Evolutionary conservation across 148 eudicot genomes (phyloP).

Genomic region (Spergularia bocconei): DNA sequence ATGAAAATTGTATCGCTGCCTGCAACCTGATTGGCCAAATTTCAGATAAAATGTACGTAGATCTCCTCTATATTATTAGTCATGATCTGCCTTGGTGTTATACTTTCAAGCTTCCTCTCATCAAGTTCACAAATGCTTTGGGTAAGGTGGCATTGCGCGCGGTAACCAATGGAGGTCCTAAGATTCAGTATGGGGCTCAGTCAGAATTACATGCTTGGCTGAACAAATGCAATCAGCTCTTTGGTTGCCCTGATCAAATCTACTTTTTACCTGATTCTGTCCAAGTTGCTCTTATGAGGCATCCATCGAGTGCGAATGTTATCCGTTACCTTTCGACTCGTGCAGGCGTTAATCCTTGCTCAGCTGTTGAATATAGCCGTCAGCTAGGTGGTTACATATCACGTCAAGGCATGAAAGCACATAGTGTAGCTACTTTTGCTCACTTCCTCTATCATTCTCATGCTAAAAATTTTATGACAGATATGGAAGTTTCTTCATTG

Average conservation of each 20-base stretch:
- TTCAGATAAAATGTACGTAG: slow-evolving; percentile 42
- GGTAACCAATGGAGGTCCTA: background rate
- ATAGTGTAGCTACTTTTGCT: slow-evolving; percentile 21
- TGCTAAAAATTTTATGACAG: slow-evolving; percentile 17
- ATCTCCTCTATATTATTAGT: slow-evolving; percentile 41
- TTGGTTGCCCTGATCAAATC: slow-evolving; percentile 22
- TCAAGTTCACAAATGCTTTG: slow-evolving; percentile 9
- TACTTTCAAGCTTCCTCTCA: background rate
- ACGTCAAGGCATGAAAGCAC: slow-evolving; percentile 1
- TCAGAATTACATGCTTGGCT: slow-evolving; percentile 36
- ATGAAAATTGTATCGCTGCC: slow-evolving; percentile 40
- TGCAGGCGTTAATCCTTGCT: slow-evolving; percentile 15
- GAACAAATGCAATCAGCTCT: slow-evolving; percentile 31
- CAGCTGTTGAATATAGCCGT: slow-evolving; percentile 25
- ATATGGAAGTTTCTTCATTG: slow-evolving; percentile 4
- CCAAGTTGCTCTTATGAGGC: slow-evolving; percentile 12
- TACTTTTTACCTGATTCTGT: slow-evolving; percentile 31
- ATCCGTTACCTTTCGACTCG: slow-evolving; percentile 23
- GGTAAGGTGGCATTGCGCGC: slow-evolving; percentile 2
- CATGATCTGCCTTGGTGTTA: background rate
- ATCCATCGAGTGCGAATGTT: slow-evolving; percentile 1
- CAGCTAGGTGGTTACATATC: background rate
- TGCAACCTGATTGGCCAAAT: slow-evolving; percentile 41
- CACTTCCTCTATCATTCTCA: slow-evolving; percentile 40
- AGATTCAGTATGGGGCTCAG: slow-evolving; percentile 2